Base-by-base conservation (phyloP, 345 rosid genomes). In the Eutrema japonicum region DNA sequence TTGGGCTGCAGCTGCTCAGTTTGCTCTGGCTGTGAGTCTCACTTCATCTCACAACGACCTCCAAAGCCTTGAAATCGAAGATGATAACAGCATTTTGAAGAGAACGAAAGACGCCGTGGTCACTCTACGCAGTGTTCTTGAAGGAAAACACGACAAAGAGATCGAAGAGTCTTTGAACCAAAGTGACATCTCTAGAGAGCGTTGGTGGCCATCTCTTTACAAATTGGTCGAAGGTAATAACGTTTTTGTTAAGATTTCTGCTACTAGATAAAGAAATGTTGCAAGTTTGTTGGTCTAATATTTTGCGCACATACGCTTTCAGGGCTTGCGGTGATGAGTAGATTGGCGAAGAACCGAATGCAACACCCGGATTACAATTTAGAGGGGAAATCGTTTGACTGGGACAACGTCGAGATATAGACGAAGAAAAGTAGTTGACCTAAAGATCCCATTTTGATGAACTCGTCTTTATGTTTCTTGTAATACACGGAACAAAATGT, bases 181-280 rank as follows among this genome's bases (percentile, higher is more conserved):
- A 71, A 49, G 49, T 55, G 80, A 86, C 49, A 82, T 90, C 62
- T 76, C 96, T 27, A 78, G 71, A 71, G 93, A 89, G 33, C 71
- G 94, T 75, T 92, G 99, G 99, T 88, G 96, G 96, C 85, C 97
- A 7, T 77, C 97, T 56, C 86, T 95, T 52, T 88, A 90, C 87
- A 85, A 75, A 80, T 82, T 92, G 83, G 74, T 95, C 54, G 96
- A 92, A 92, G 99, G 99, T 92, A 83, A 57, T 92, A 83, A 57
- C 0, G 29, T 18, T 62, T 3, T 47, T 63, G 4, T 29, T 32
- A 18, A 55, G 37, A 54, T 64, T 55, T 12, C 6, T 32, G 40
- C 30, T 58, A 22, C 40, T 22, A 26, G 10, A 43, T 45, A 38
- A 32, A 43, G 18, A 67, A 74, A 7, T 43, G 43, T 38, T 37